Evolutionary conservation across 768 basidiomycete species (phyloP).

Genomic region (Leccinellum luteum): DNA sequence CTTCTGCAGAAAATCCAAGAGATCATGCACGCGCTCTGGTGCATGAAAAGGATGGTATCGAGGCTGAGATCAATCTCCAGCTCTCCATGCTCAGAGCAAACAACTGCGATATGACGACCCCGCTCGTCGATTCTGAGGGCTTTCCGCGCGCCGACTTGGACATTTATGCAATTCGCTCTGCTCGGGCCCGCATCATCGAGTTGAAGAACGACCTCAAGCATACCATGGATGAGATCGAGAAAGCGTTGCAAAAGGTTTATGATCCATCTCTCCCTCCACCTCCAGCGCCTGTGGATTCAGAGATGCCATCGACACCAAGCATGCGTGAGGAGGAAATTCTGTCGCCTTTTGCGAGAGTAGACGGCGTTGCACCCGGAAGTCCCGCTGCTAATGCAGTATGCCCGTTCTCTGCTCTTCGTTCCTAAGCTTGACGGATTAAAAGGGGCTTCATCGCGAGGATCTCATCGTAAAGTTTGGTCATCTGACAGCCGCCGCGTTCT

Average conservation of each 20-base stretch:
- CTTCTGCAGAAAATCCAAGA: constrained; percentile 44
- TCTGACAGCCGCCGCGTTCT: constrained; percentile 53
- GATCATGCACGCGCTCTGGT: constrained; percentile 66
- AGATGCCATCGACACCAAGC: constrained; percentile 22
- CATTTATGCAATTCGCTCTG: constrained; percentile 71
- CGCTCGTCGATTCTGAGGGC: constrained; percentile 83
- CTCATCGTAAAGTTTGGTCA: constrained; percentile 72
- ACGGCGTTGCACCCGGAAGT: constrained; percentile 75
- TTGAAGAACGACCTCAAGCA: constrained; percentile 73
- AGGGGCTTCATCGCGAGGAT: constrained; percentile 72
- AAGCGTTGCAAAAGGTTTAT: constrained; percentile 69
- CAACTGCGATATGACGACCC: constrained; percentile 60
- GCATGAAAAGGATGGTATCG: constrained; percentile 65
- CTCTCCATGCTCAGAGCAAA: constrained; percentile 62
- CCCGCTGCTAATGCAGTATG: constrained; percentile 82
- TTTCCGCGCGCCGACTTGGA: constrained; percentile 89
- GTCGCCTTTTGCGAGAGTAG: constrained; percentile 75
- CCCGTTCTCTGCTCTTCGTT: constrained; percentile 7
- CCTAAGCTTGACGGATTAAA: constrained; percentile 2
- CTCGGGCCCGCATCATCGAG: constrained; percentile 75
- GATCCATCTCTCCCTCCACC: constrained; percentile 35
- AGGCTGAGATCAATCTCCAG: constrained; percentile 65
- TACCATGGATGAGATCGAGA: constrained; percentile 64
- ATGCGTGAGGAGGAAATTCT: constrained; percentile 13
- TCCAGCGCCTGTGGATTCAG: constrained; percentile 17